phyloP scores from a whole-genome alignment of 2,329 filamentous ascomycete genomes.

The Pseudogymnoascus sp. region DNA sequence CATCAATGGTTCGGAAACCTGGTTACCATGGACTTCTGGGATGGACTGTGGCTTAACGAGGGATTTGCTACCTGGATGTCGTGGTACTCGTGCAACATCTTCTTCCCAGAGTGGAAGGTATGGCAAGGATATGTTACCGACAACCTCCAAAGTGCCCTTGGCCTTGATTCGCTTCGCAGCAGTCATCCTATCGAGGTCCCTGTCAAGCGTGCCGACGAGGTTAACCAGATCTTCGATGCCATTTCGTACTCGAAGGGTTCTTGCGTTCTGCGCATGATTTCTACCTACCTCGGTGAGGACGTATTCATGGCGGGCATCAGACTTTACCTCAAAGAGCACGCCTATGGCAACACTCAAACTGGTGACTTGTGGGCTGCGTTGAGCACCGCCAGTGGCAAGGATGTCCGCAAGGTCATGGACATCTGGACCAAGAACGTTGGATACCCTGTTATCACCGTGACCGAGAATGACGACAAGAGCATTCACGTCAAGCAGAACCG shows the following conservation, averaged over 20 bases:
- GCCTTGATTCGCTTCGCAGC: slow-evolving; percentile 83
- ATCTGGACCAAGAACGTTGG: slow-evolving; percentile 97
- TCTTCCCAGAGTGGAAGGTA: slow-evolving; percentile 97
- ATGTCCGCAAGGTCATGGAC: slow-evolving; percentile 82
- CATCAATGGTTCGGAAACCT: slow-evolving; percentile 98
- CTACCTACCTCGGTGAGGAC: slow-evolving; percentile 88
- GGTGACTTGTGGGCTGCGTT: slow-evolving; percentile 85
- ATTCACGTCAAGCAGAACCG: slow-evolving; percentile 92
- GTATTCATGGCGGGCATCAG: slow-evolving; percentile 87
- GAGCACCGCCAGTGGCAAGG: slow-evolving; percentile 81
- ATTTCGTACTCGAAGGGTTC: slow-evolving; percentile 98
- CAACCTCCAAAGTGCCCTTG: slow-evolving; percentile 79
- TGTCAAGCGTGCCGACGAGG: slow-evolving; percentile 88
- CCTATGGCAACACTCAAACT: slow-evolving; percentile 91
- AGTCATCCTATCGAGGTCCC: slow-evolving; percentile 96
- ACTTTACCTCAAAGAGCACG: slow-evolving; percentile 87
- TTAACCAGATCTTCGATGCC: slow-evolving; percentile 96
- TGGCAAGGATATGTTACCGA: slow-evolving; percentile 95
- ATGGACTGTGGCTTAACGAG: slow-evolving; percentile 93
- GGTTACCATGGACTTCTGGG: slow-evolving; percentile 98
- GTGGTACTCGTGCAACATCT: slow-evolving; percentile 87
- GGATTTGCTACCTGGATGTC: slow-evolving; percentile 91
- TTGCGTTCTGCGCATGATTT: slow-evolving; percentile 94
- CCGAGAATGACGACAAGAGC: slow-evolving; percentile 61
- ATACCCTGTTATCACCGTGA: slow-evolving; percentile 83